These are phyloP conservation scores for Coemansia sp. DNA, from an alignment of 192 early-diverging fungal species.

Conservation along the genomic window DNA sequence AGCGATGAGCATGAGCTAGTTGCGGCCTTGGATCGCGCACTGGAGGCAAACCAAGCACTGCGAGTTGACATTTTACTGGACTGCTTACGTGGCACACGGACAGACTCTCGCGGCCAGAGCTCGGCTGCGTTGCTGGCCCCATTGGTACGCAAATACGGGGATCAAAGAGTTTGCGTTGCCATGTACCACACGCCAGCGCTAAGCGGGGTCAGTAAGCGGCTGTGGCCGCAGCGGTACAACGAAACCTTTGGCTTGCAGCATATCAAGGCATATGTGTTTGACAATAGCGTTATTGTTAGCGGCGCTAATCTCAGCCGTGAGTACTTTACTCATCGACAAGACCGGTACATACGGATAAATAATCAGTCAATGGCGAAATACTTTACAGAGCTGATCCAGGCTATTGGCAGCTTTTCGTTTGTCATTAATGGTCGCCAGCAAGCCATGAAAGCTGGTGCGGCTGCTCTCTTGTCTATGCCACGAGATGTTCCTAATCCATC, in stretches of 20 bases:
- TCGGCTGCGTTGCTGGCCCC: conserved; percentile 63
- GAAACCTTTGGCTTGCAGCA: conserved; percentile 94
- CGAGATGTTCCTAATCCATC: conserved; percentile 55
- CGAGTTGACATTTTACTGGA: conserved; percentile 81
- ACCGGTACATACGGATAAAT: conserved; percentile 80
- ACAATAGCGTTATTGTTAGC: conserved; percentile 71
- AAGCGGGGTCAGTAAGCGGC: conserved; percentile 60
- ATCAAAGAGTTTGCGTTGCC: conserved; percentile 58
- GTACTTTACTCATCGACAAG: conserved; percentile 94
- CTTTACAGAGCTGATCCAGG: conserved; percentile 62
- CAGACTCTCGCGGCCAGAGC: conserved; percentile 44
- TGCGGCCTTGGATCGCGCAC: conserved; percentile 55
- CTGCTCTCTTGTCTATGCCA: conserved; percentile 18
- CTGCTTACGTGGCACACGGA: conserved; percentile 78
- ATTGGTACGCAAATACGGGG: conserved; percentile 17
- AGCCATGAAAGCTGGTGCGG: too few species aligned
- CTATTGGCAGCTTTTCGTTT: conserved; percentile 66
- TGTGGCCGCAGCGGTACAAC: conserved; percentile 82
- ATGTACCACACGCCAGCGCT: conserved; percentile 88
- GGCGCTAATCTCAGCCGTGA: conserved; percentile 91
- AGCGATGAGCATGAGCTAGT: conserved; percentile 72
- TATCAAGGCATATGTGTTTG: conserved; percentile 89
- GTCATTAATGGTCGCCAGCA: conserved; percentile 16
- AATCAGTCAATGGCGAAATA: conserved; percentile 60
- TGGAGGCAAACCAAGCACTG: conserved; percentile 50